Evolutionary conservation across 306 rosid species (phyloP).

Genomic region (Ziziphus jujuba): DNA sequence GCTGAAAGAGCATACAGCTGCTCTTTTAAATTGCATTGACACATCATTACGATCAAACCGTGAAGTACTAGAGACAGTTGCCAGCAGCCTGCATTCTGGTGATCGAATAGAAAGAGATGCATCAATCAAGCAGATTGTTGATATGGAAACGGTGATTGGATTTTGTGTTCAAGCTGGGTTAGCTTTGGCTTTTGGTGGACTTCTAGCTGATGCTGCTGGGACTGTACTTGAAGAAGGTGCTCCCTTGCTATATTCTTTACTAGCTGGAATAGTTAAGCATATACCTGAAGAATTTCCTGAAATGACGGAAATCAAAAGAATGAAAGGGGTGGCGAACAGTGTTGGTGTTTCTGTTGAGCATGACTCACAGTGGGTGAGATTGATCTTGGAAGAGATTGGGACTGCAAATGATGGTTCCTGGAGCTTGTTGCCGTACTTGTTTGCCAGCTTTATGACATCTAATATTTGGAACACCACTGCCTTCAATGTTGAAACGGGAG

Average conservation of each 20-base stretch:
- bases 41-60: conserved; percentile 86
- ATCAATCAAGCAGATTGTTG: conserved; percentile 80
- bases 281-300: conserved; percentile 85
- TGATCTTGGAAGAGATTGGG: conserved; percentile 89
- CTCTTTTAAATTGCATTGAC: conserved; percentile 95
- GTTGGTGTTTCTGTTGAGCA: conserved; percentile 68
- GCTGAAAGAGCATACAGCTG: conserved; percentile 99
- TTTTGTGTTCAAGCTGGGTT: conserved; percentile 95
- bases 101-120: conserved; percentile 88
- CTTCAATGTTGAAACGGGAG: conserved; percentile 92
- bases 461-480: conserved; percentile 88
- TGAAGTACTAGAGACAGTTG: conserved; percentile 82
- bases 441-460: conserved; percentile 93
- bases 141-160: conserved; percentile 79
- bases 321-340: conserved; percentile 81
- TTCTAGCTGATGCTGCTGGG: conserved; percentile 90
- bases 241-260: conserved; percentile 79
- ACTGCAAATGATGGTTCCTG: conserved; percentile 97
- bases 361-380: conserved; percentile 90
- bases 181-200: conserved; percentile 79
- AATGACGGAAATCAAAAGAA: conserved; percentile 71
- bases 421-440: conserved; percentile 91
- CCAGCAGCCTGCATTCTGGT: conserved; percentile 82
- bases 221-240: conserved; percentile 84
- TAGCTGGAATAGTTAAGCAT: conserved; percentile 74